Percentiles rank a stretch among this genome's conserved stretches.
phyloP scores from a whole-genome alignment of 1,139 yeast genomes.

The Candida sanyaensis region DNA sequence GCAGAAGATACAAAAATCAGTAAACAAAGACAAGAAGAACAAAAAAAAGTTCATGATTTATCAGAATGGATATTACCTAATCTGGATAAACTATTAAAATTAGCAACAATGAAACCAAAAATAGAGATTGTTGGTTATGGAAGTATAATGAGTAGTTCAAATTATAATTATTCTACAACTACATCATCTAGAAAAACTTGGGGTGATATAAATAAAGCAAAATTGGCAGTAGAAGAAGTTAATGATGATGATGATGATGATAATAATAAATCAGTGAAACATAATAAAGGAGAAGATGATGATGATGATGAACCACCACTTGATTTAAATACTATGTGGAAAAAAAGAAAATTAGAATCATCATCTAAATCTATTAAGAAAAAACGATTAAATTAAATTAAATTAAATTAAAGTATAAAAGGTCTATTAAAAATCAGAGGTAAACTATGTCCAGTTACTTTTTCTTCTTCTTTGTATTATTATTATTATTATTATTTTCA shows the following conservation, averaged over 20 bases:
- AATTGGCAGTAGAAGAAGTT: constrained; percentile 8
- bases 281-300: not conserved
- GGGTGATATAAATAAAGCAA: constrained; percentile 16
- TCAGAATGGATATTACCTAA: constrained; percentile 64
- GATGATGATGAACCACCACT: constrained; percentile 4
- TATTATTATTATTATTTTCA: constrained; percentile 2
- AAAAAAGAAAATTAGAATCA: constrained; percentile 21
- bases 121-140: constrained; percentile 43
- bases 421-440: too few relatives aligned
- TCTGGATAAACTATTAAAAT: constrained; percentile 22
- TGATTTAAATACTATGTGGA: constrained; percentile 31
- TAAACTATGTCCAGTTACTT: constrained; percentile 11
- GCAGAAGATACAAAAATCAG: constrained; percentile 25
- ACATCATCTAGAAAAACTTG: constrained; percentile 23
- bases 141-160: constrained; percentile 25
- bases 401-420: too few relatives aligned
- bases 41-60: constrained; percentile 47
- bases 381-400: constrained; percentile 6
- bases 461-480: constrained; percentile 22
- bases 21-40: constrained; percentile 27
- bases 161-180: constrained; percentile 16
- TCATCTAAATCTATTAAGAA: constrained; percentile 13
- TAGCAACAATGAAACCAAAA: constrained; percentile 13
- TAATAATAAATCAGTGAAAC: not conserved
- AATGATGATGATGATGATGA: constrained; percentile 5